Percentiles rank a stretch among this genome's conserved stretches.
phyloP scores from a whole-genome alignment of 2,329 filamentous ascomycete genomes.

The Sporothrix brasiliensis region DNA sequence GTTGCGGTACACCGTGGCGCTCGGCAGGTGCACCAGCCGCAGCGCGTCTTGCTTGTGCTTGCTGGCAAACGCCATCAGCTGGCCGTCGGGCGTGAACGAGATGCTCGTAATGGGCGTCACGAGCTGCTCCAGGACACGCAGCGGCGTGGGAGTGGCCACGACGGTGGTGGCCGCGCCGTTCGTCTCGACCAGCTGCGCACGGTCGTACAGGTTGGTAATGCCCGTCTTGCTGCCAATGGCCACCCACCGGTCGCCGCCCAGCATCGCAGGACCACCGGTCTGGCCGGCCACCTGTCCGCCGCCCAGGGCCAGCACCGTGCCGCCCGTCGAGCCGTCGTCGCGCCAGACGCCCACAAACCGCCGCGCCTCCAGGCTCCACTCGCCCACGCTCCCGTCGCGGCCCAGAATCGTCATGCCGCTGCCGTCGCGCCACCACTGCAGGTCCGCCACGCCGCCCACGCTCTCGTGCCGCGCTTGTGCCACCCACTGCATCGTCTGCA shows the following conservation, averaged over 20 bases:
- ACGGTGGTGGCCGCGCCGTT: conserved; percentile 53
- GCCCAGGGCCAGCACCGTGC: conserved; percentile 79
- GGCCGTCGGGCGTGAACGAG: conserved; percentile 83
- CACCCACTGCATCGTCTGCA: conserved; percentile 82
- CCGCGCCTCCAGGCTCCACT: conserved; percentile 73
- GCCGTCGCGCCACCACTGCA: conserved; percentile 88
- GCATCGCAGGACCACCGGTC: conserved; percentile 55
- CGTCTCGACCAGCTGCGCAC: conserved; percentile 64
- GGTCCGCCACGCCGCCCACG: conserved; percentile 81
- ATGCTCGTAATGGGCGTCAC: conserved; percentile 81
- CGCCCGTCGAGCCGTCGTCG: conserved; percentile 86
- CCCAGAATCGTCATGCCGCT: conserved; percentile 80
- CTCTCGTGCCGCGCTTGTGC: conserved; percentile 80
- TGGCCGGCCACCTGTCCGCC: conserved; percentile 48
- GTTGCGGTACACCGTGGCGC: conserved; percentile 91
- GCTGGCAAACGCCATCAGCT: conserved; percentile 84
- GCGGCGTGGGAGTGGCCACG: conserved; percentile 70
- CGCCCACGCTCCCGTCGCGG: conserved; percentile 85
- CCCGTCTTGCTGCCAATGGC: conserved; percentile 84
- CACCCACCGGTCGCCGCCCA: conserved; percentile 86
- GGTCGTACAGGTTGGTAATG: conserved; percentile 92
- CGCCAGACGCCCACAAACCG: conserved; percentile 80
- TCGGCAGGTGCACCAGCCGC: conserved; percentile 84
- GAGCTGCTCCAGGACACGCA: conserved; percentile 77
- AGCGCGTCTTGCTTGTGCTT: conserved; percentile 86